Evolutionary conservation across 371 early-diverging fungal genomes (phyloP), one percentile per base, ranked within the genome.

Genomic region (Apophysomyces sp.): DNA sequence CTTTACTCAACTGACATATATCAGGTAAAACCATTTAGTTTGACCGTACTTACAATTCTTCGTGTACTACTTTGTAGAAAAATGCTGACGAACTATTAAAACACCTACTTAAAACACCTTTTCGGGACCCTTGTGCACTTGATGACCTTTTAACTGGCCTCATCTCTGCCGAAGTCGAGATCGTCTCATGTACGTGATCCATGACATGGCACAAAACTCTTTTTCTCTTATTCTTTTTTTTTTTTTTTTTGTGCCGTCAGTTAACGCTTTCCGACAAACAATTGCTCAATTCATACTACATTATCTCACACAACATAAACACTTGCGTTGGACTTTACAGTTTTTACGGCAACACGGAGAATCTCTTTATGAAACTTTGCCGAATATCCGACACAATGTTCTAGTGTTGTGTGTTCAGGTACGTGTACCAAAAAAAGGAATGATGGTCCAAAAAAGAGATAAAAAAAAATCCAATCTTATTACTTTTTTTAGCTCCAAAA

Each of bases 361-460:
- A 28, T 32, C 55, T 58, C 55, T 40, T 55, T 57, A 49, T 54
- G n/a, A 34, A 54, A 4, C 54, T 54, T 28, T 54, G 53, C 52
- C 37, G 18, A 16, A 31, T 13, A 15, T 60, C 12, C 65, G 60
- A 26, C 56, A 40, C 18, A 41, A 52, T 36, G 52, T 67, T 7
- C 62, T 67, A 31, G 39, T 13, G 11, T 58, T 34, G 31, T 61
- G 62, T 32, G 30, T 62, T 30, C n/a, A 58, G 37, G 67, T 66
- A 66, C 39, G n/a, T 53, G n/a, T n/a, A 36, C 40, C 8, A 39
- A 41, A n/a, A 52, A 31, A 49, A 55, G 21, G 40, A 49, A 34
- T 18, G 53, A n/a, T 30, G 36, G 39, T 18, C 59, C 3, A 34
- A 15, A 29, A 41, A 52, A 18, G 21, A n/a, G 24, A 15, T 26